Conservation (phyloP, 202 grass and related monocot genomes). For the Panicum hallii region DNA sequence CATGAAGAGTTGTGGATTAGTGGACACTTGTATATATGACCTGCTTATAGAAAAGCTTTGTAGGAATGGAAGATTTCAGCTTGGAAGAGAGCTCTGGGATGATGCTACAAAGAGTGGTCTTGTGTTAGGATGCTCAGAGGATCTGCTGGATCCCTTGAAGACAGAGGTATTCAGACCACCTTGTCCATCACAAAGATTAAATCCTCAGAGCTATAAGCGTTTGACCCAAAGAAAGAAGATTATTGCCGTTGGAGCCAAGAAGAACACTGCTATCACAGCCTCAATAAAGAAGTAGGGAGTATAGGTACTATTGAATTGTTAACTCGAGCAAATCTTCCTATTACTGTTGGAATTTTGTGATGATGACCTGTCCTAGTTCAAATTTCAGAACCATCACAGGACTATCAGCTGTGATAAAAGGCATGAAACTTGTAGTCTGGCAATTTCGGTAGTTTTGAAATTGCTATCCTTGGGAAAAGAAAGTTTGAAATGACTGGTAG, state of each 20-base stretch:
- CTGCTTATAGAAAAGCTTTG: conserved; percentile 73
- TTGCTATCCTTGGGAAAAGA: background rate
- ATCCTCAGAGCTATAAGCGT: conserved; percentile 38
- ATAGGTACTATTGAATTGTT: conserved; percentile 41
- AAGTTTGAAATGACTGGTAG: conserved; percentile 18
- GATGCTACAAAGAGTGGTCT: conserved; percentile 60
- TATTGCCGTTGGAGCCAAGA: conserved; percentile 39
- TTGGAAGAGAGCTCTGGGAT: conserved; percentile 65
- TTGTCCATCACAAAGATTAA: conserved; percentile 42
- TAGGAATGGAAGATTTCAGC: conserved; percentile 61
- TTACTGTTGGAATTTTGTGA: conserved; percentile 20
- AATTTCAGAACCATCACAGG: background rate
- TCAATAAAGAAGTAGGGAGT: conserved; percentile 41
- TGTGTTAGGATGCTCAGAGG: conserved; percentile 60
- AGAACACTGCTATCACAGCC: conserved; percentile 8
- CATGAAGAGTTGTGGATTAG: conserved; percentile 54
- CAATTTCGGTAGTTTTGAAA: conserved; percentile 31
- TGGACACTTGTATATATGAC: conserved; percentile 52
- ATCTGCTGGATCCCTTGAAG: conserved; percentile 77
- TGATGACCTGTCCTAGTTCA: conserved; percentile 16
- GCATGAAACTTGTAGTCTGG: background rate
- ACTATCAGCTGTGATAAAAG: conserved; percentile 5
- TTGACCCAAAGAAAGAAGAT: conserved; percentile 45
- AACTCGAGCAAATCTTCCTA: background rate
- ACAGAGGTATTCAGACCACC: conserved; percentile 63